Percentiles rank a stretch among this genome's conserved stretches.
Evolutionary conservation across 2,329 filamentous ascomycete species (phyloP).

Genomic region (Chrysosporium queenslandicum): DNA sequence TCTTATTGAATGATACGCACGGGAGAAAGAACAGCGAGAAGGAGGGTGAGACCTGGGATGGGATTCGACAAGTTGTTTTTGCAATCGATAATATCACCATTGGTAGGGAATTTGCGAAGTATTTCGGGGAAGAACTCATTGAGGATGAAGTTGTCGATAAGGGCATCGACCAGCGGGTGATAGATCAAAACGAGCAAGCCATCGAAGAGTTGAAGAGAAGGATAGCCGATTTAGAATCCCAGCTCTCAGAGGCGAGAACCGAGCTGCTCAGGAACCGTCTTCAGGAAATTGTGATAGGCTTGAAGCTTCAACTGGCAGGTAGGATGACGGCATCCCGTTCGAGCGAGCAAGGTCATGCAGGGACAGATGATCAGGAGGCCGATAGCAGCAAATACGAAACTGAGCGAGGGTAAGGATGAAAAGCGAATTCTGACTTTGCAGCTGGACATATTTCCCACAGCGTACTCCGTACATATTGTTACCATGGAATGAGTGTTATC

Average conservation of each 20-base stretch:
- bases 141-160: background rate
- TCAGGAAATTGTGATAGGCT: constrained; percentile 5
- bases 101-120: constrained; percentile 5
- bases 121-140: constrained; percentile 7
- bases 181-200: background rate
- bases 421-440: too few relatives aligned
- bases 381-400: background rate
- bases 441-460: too few relatives aligned
- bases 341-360: background rate
- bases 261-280: constrained; percentile 1
- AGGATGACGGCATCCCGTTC: background rate
- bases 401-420: too few relatives aligned
- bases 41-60: constrained; percentile 6
- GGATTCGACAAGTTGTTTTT: constrained; percentile 11
- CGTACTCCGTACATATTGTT: too few relatives aligned
- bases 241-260: constrained; percentile 2
- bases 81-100: constrained; percentile 7
- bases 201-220: constrained; percentile 10
- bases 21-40: background rate
- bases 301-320: constrained; percentile 6
- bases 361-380: background rate
- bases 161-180: background rate
- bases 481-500: too few relatives aligned
- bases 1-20: background rate
- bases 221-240: constrained; percentile 2